Evolutionary conservation across 257 asterid species (phyloP), one percentile per base, ranked within the genome.

Genomic region (Rehmannia glutinosa): DNA sequence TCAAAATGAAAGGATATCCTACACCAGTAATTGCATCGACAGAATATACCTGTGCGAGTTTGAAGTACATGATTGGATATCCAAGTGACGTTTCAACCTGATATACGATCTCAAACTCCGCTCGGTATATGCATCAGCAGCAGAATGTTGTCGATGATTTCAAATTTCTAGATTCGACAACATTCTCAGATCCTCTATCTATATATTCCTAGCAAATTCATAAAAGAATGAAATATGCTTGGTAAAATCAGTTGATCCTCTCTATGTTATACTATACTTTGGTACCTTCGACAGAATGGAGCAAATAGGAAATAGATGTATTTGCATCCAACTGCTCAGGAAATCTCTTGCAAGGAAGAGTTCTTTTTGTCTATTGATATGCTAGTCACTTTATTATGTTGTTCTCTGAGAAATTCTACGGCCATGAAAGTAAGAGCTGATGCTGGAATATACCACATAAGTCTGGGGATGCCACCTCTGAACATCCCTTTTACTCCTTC

Each of bases 371-470:
- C 92, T 9, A 84, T 58, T 3, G 92, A 71, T 62, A 86, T 75
- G 69, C 63, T 85, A 21, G 84, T 66, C 64, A 76, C 70, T 66
- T 63, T 84, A n/a, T n/a, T n/a, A 58, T 73, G 84, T 19, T 78
- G 83, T 35, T 84, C 92, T 64, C 95, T 81, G 20, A 87, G 85
- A 66, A 83, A 87, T 71, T 87, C 96, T 36, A 89, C 92, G 6
- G 83, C 92, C 96, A 89, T 89, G 86, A 89, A 89, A 52, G 92
- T 89, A 45, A 89, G 84, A 57, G 96, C 95, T 23, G 96, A 89
- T 46, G 96, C 92, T 39, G 95, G 96, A 55, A 87, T 43, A 52
- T 89, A 89, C 96, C 96, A 89, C 73, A 80, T 71, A 43, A 83
- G 73, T 84, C 96, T 83, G 25, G 95, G 87, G 51, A 86, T 15